A percentile compares a stretch with the other conserved stretches of the same genome.
These are phyloP conservation scores for Nakazawaea siamensis DNA, from an alignment of 805 yeast genomes.

Conservation along the genomic window DNA sequence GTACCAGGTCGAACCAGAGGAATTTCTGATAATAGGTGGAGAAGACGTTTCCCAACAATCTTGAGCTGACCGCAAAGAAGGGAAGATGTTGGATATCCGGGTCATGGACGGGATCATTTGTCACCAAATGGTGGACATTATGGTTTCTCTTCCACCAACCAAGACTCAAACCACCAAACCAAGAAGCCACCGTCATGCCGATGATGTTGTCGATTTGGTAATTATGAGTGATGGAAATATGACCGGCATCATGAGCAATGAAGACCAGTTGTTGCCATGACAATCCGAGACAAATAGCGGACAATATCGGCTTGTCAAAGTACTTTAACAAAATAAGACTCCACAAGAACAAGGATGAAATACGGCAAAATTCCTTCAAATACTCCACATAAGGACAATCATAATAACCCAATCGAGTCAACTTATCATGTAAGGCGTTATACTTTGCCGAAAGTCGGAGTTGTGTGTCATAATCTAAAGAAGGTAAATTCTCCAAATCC, in stretches of 20 bases:
- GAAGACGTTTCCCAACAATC: conserved; percentile 59
- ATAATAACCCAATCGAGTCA: conserved; percentile 55
- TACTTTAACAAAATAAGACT: conserved; percentile 40
- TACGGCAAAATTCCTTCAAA: conserved; percentile 59
- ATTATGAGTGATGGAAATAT: conserved; percentile 72
- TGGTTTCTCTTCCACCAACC: conserved; percentile 97
- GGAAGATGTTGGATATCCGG: conserved; percentile 94
- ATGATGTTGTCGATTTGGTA: conserved; percentile 68
- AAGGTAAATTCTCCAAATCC: conserved; percentile 55
- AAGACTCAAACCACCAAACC: conserved; percentile 77
- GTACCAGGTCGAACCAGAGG: conserved; percentile 60
- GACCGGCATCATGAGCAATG: conserved; percentile 89
- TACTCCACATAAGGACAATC: conserved; percentile 70
- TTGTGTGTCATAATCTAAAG: conserved; percentile 65
- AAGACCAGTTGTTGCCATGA: conserved; percentile 90
- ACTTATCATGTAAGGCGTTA: conserved; percentile 45
- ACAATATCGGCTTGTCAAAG: conserved; percentile 35
- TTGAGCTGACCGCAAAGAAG: conserved; percentile 76
- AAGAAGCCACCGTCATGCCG: conserved; percentile 69
- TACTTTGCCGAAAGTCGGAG: conserved; percentile 45
- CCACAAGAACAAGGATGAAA: conserved; percentile 41
- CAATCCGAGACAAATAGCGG: conserved; percentile 62
- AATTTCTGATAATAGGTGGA: conserved; percentile 73
- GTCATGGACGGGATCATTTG: conserved; percentile 92
- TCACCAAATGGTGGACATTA: conserved; percentile 84